Conservation (phyloP, 2,329 filamentous ascomycete genomes). For the Ciborinia camelliae region DNA sequence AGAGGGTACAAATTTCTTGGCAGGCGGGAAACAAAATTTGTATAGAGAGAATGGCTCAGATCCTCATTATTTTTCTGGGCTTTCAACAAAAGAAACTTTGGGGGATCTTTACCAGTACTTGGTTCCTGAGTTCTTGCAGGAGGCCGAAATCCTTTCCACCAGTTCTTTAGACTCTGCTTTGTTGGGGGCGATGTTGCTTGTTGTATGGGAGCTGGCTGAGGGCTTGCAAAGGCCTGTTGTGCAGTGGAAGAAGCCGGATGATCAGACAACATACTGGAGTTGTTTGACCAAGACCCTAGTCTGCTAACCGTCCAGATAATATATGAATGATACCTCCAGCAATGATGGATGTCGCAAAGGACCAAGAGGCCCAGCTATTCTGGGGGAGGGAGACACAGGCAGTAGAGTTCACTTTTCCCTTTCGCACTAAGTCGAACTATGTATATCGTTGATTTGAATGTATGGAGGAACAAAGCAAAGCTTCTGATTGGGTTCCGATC, state of each 20-base stretch:
- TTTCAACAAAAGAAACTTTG: conserved; percentile 22
- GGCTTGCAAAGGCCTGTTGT: conserved; percentile 33
- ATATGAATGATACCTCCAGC: conserved; percentile 19
- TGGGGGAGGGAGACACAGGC: conserved; percentile 21
- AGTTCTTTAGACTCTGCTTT: conserved; percentile 85
- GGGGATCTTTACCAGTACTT: conserved; percentile 17
- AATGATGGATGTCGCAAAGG: conserved; percentile 22
- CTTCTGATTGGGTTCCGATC: not conserved
- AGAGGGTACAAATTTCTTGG: not conserved
- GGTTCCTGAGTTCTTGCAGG: conserved; percentile 54
- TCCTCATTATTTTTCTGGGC: conserved; percentile 7
- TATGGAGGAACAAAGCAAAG: not conserved
- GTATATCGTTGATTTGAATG: not conserved
- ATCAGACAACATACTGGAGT: conserved; percentile 32
- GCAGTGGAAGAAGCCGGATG: conserved; percentile 29
- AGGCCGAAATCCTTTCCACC: conserved; percentile 96
- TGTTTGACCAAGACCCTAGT: conserved; percentile 20
- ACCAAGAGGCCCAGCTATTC: conserved; percentile 23
- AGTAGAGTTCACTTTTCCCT: conserved; percentile 14
- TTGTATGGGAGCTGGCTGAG: conserved; percentile 32
- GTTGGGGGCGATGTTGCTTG: conserved; percentile 66
- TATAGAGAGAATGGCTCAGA: not conserved
- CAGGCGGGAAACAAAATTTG: conserved; percentile 4
- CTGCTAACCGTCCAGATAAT: conserved; percentile 24
- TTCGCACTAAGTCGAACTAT: conserved; percentile 13